Evolutionary conservation across 129 eudicot genomes (phyloP), one percentile per base, ranked within the genome.

Genomic region (Dittrichia graveolens): DNA sequence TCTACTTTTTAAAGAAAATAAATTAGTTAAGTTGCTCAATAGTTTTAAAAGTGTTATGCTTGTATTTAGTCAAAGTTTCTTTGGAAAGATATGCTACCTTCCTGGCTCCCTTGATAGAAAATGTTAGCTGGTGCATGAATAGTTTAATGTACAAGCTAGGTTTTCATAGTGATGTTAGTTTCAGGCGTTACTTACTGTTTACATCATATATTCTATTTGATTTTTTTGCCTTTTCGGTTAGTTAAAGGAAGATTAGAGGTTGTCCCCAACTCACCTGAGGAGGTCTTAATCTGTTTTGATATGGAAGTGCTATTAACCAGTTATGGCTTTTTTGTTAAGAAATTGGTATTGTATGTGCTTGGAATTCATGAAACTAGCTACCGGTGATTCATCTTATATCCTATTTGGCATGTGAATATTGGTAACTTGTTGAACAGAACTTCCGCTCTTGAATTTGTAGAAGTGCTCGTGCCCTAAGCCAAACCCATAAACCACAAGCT

Each of bases 391-490:
- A 43, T 13, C 8, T 71, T 31, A 13, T 14, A 58, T 55, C 49
- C 34, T 6, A 44, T 13, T 13, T 45, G 50, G 18, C 53, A n/a
- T n/a, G n/a, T n/a, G n/a, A n/a, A n/a, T n/a, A n/a, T n/a, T n/a
- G n/a, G n/a, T n/a, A n/a, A n/a, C 45, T 53, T 43, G 73, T 55
- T 46, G 47, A 60, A 59, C 69, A n/a, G 48, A 16, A n/a, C n/a
- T n/a, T n/a, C n/a, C n/a, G n/a, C n/a, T n/a, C n/a, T n/a, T n/a
- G n/a, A n/a, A n/a, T n/a, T n/a, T n/a, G n/a, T n/a, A n/a, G n/a
- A n/a, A n/a, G n/a, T n/a, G n/a, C n/a, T n/a, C n/a, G n/a, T n/a
- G n/a, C n/a, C n/a, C n/a, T n/a, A n/a, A n/a, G n/a, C n/a, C n/a
- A n/a, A n/a, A n/a, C n/a, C n/a, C n/a, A n/a, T n/a, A n/a, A n/a